A percentile compares a stretch with the other conserved stretches of the same genome.
Conservation (phyloP, 1,284 basidiomycete species). For the Anthracocystis walkeri region DNA sequence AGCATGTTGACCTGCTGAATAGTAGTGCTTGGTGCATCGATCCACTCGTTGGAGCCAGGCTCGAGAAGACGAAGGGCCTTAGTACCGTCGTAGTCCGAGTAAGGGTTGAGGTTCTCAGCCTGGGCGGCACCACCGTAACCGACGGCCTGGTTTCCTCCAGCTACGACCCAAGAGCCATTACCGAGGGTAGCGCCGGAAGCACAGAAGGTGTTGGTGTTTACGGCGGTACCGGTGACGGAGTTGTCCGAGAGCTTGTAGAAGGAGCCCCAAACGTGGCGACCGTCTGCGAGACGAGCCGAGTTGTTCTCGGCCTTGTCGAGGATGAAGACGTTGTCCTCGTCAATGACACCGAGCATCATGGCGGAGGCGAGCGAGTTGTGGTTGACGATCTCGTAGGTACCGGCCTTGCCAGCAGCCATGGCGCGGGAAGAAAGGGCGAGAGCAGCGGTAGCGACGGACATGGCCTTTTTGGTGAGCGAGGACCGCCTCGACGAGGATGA, state of each 20-base stretch:
- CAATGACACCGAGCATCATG: slow-evolving; percentile 68
- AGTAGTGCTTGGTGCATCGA: slow-evolving; percentile 50
- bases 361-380: slow-evolving; percentile 65
- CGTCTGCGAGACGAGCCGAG: slow-evolving; percentile 39
- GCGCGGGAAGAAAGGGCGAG: slow-evolving; percentile 38
- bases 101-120: slow-evolving; percentile 49
- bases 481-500: slow-evolving; percentile 32
- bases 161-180: slow-evolving; percentile 69
- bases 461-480: slow-evolving; percentile 31
- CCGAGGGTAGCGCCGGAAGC: slow-evolving; percentile 68
- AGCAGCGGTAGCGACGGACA: slow-evolving; percentile 33
- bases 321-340: slow-evolving; percentile 68
- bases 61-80: slow-evolving; percentile 66
- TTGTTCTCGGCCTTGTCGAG: slow-evolving; percentile 71
- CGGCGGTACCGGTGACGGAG: slow-evolving; percentile 56
- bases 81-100: slow-evolving; percentile 64
- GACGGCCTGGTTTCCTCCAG: slow-evolving; percentile 70
- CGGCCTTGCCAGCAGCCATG: slow-evolving; percentile 34
- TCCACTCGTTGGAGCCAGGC: slow-evolving; percentile 53
- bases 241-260: slow-evolving; percentile 61
- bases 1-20: slow-evolving; percentile 54
- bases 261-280: slow-evolving; percentile 63
- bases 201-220: slow-evolving; percentile 70
- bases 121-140: slow-evolving; percentile 60
- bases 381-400: slow-evolving; percentile 61